Evolutionary conservation across 352 stramenopile species (phyloP), one percentile per base, ranked within the genome.

Genomic region (Phytopythium litorale): DNA sequence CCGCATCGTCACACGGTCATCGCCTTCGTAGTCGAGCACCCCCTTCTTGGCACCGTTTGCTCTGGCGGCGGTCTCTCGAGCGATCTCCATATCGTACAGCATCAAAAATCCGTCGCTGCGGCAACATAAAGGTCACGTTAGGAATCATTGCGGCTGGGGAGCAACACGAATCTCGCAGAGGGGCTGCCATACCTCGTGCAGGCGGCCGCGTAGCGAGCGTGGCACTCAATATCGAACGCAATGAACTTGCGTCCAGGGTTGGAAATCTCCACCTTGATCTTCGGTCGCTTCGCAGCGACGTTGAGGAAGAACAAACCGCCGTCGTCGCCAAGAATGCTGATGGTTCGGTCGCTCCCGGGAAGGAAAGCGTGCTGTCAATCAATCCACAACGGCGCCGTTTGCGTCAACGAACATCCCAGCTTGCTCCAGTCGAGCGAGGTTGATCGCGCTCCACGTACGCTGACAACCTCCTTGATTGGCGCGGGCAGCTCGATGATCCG

Each of bases 401-500:
- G 4, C n/a, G 4, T 51, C n/a, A 51, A 21, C 6, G 3, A 18
- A 5, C 21, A 30, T 18, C 4, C 32, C n/a, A 28, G 7, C 3
- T 12, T 11, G 7, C 9, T 9, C 1, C 45, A 15, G 6, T 49
- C 7, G 25, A 7, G 16, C 7, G 25, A 7, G 16, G 7, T 46
- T 30, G 18, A 12, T 16, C 45, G 21, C 1, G 43, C 21, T 28
- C 5, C 51, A 74, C 75, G 56, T 69, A 95, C 84, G 35, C 61
- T 81, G 32, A 81, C 35, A 35, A 92, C 81, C 58, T 84, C 67
- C 51, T 88, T 79, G 42, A 93, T 86, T 13, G 82, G 82, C 4
- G 68, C 38, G n/a, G 87, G 82, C 12, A 95, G 70, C 53, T 95
- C 84, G 43, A 95, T 95, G 49, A 95, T 92, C 4, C 87, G 82